phyloP scores from a whole-genome alignment of 2,329 filamentous ascomycete species.

The Decorospora gaudefroyi region DNA sequence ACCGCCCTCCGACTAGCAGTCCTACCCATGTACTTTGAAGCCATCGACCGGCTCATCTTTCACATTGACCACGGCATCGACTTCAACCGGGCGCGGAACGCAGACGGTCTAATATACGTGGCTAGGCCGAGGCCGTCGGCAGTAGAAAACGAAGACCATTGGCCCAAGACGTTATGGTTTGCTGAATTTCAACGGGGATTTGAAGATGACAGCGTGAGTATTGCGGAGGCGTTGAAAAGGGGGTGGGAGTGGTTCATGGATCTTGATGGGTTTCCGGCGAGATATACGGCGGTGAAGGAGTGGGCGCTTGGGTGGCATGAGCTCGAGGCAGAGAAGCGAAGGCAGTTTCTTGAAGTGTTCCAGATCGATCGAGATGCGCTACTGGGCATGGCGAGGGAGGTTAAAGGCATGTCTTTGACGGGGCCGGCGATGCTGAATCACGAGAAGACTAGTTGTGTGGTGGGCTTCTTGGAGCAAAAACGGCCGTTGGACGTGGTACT shows the following conservation, averaged over 20 bases:
- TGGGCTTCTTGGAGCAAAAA: not conserved
- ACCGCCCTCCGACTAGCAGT: not conserved
- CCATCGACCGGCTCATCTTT: not conserved
- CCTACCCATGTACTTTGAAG: not conserved
- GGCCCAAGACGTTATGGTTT: not conserved
- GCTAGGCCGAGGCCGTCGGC: not conserved
- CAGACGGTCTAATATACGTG: not conserved
- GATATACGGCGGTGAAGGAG: not conserved
- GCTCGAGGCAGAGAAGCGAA: not conserved
- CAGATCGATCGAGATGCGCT: not conserved
- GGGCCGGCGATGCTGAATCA: not conserved
- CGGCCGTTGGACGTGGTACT: not conserved
- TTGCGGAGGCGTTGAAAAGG: not conserved
- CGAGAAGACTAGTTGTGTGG: not conserved
- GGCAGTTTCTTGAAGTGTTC: not conserved
- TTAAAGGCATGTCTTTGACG: not conserved
- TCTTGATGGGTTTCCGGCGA: not conserved
- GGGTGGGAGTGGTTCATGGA: conserved; percentile 3
- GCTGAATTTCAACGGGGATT: not conserved
- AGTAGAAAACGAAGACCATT: not conserved
- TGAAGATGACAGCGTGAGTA: not conserved
- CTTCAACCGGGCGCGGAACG: not conserved
- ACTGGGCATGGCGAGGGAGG: not conserved
- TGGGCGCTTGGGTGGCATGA: not conserved
- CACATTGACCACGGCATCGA: not conserved